phyloP scores from a whole-genome alignment of 176 grass and related monocot species.

The Triticum timopheevii region DNA sequence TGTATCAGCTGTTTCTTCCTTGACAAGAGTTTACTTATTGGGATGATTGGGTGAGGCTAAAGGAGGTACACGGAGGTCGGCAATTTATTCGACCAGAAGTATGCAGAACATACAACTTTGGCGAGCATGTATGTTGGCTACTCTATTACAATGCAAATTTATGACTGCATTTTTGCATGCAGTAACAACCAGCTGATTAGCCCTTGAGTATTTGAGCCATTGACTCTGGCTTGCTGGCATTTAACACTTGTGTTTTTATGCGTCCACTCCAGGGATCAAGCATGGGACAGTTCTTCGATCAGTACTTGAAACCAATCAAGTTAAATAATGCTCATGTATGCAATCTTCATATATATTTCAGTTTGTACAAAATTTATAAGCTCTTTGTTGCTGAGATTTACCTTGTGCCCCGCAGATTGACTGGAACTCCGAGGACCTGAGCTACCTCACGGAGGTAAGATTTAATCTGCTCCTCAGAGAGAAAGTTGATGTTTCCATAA shows the following conservation, averaged over 20 bases:
- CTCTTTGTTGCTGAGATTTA: slow-evolving; percentile 28
- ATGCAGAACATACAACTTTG: slow-evolving; percentile 99
- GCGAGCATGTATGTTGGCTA: slow-evolving; percentile 74
- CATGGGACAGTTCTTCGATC: slow-evolving; percentile 87
- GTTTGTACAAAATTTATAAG: background rate
- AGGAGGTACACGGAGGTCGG: slow-evolving; percentile 71
- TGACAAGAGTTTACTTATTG: slow-evolving; percentile 97
- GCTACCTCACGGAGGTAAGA: slow-evolving; percentile 82
- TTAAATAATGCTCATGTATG: slow-evolving; percentile 88
- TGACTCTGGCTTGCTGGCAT: background rate
- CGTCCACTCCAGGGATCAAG: slow-evolving; percentile 78
- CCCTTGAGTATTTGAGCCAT: too few species aligned
- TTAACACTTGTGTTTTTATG: slow-evolving; percentile 32
- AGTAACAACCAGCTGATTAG: background rate
- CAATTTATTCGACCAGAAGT: slow-evolving; percentile 97
- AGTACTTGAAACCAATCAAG: slow-evolving; percentile 87
- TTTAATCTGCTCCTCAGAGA: slow-evolving; percentile 20
- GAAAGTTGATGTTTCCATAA: background rate
- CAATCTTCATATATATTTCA: slow-evolving; percentile 1
- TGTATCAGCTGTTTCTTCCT: slow-evolving; percentile 53
- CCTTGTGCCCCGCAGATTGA: slow-evolving; percentile 58
- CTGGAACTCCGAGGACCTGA: slow-evolving; percentile 83
- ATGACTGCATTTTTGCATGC: slow-evolving; percentile 1
- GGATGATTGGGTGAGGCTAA: slow-evolving; percentile 98
- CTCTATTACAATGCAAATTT: background rate